These are phyloP conservation scores for Ottelia alismoides DNA, from an alignment of 106 monocot species.

Conservation along the genomic window DNA sequence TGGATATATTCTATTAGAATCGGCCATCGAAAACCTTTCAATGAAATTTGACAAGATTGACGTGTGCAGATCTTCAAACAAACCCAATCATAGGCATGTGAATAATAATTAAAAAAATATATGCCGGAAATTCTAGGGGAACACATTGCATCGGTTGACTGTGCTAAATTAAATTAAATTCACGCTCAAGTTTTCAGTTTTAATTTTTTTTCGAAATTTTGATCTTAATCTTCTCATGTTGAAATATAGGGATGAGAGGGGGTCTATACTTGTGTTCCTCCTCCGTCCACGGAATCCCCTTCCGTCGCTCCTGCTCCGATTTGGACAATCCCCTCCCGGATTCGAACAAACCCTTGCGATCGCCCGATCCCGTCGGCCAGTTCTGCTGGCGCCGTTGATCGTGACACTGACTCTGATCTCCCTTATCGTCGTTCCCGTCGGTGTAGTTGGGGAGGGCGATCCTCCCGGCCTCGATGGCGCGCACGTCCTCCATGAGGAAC, in stretches of 20 bases:
- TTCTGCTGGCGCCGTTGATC: background rate
- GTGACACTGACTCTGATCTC: background rate
- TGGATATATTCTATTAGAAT: no score
- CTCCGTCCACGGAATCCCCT: constrained; percentile 92
- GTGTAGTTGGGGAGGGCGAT: constrained; percentile 47
- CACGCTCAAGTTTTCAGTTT: no score
- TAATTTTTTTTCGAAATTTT: no score
- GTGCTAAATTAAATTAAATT: background rate
- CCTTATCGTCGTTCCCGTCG: constrained; percentile 34
- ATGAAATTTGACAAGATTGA: no score
- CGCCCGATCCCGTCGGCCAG: background rate
- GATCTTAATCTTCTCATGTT: no score
- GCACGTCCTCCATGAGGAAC: constrained; percentile 57
- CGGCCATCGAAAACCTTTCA: no score
- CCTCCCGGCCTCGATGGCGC: constrained; percentile 60
- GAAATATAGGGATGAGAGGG: background rate
- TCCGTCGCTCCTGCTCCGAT: constrained; percentile 72
- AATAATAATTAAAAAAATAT: background rate
- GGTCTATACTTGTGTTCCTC: constrained; percentile 70
- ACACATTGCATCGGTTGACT: background rate
- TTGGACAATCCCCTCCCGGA: constrained; percentile 35
- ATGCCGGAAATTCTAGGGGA: background rate
- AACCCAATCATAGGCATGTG: no score
- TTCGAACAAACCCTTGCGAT: constrained; percentile 11
- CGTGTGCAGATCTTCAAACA: no score